Evolutionary conservation across 306 rosid genomes (phyloP).

Genomic region (Canavalia ensiformis): DNA sequence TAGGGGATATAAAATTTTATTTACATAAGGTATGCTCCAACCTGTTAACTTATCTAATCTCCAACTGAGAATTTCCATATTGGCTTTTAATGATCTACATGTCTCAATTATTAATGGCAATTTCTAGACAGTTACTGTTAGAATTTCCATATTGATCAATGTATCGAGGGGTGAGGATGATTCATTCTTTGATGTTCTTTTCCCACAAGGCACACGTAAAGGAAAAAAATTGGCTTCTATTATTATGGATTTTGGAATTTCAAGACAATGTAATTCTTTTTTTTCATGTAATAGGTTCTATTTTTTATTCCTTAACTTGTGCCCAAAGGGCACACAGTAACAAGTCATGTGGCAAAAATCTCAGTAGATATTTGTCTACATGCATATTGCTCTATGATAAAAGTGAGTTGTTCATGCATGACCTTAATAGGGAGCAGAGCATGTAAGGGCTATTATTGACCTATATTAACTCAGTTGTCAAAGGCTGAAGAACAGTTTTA

Average conservation of each 20-base stretch:
- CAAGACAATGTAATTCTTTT: neutral
- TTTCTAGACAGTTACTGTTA: neutral
- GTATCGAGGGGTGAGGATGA: neutral
- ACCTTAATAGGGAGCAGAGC: neutral
- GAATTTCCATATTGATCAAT: conserved; percentile 13
- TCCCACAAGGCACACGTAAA: neutral
- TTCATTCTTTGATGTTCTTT: neutral
- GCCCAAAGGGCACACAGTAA: neutral
- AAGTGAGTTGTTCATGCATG: neutral
- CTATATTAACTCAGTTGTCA: neutral
- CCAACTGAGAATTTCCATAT: conserved; percentile 21
- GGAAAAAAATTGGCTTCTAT: neutral
- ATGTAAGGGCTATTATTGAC: neutral
- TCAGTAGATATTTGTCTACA: conserved; percentile 20
- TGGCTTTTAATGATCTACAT: conserved; percentile 10
- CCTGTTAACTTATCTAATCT: conserved; percentile 16
- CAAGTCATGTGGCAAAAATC: neutral
- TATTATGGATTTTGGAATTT: conserved; percentile 19
- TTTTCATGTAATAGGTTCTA: neutral
- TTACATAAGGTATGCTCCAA: conserved; percentile 81
- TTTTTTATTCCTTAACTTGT: conserved; percentile 10
- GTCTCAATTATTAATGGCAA: conserved; percentile 17
- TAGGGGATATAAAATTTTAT: conserved; percentile 78
- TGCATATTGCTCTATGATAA: conserved; percentile 6
- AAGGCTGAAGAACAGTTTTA: conserved; percentile 6